These are phyloP conservation scores for Tulasnella sp. DNA, from an alignment of 768 basidiomycete genomes.

Conservation along the genomic window DNA sequence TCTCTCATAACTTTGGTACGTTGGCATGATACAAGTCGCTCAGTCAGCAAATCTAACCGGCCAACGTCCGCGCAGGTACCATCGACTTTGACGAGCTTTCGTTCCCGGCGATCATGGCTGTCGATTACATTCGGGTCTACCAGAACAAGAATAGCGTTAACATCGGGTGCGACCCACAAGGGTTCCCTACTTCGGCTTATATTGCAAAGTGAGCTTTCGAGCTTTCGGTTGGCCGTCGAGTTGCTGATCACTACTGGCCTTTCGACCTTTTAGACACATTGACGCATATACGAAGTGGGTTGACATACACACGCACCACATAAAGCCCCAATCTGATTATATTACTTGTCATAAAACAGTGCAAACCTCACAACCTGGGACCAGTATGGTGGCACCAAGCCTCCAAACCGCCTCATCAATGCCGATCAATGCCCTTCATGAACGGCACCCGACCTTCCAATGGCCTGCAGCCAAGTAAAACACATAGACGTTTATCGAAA, in stretches of 20 bases:
- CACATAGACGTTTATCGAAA: neutral
- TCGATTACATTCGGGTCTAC: slow-evolving; percentile 89
- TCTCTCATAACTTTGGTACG: slow-evolving; percentile 66
- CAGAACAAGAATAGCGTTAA: slow-evolving; percentile 59
- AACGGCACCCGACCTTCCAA: neutral
- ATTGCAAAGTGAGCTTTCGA: slow-evolving; percentile 40
- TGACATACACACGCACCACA: no score
- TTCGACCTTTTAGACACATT: neutral
- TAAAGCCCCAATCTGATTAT: no score
- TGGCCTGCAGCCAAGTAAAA: neutral
- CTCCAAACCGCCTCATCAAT: neutral
- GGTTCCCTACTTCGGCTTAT: slow-evolving; percentile 71
- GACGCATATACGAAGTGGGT: neutral
- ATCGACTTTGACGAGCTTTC: slow-evolving; percentile 1
- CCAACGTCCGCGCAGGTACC: slow-evolving; percentile 29
- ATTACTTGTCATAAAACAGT: no score
- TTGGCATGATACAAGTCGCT: neutral
- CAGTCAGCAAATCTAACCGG: slow-evolving; percentile 50
- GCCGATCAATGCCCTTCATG: neutral
- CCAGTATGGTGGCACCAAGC: neutral
- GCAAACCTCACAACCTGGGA: neutral
- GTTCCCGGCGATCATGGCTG: slow-evolving; percentile 32
- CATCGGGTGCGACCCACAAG: slow-evolving; percentile 71
- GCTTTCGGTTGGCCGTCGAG: neutral
- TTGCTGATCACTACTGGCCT: neutral